Conservation (phyloP, 345 rosid genomes). For the Heritiera fomes region DNA sequence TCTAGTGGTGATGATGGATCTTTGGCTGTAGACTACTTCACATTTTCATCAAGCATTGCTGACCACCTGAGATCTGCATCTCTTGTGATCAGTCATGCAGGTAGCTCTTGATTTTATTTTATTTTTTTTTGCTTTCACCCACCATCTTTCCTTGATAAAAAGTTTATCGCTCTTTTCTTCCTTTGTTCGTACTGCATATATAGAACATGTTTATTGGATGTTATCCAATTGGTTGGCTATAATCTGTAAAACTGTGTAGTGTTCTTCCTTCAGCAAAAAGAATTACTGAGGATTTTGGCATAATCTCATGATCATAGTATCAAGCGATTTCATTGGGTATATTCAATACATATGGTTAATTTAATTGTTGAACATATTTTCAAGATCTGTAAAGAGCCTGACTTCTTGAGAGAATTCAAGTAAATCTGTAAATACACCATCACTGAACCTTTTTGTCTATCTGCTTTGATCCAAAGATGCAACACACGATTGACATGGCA, state of each 20-base stretch:
- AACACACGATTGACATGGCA: not conserved
- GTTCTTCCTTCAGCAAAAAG: not conserved
- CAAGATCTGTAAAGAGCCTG: not conserved
- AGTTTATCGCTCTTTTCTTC: not conserved
- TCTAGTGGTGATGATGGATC: slow-evolving; percentile 64
- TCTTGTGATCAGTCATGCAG: slow-evolving; percentile 92
- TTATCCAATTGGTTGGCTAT: not conserved
- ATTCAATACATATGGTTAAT: not conserved
- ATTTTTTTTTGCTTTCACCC: not conserved
- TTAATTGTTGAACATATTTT: not conserved
- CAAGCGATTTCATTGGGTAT: not conserved
- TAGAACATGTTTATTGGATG: not conserved
- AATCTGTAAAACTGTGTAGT: too few relatives aligned
- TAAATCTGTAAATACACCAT: not conserved
- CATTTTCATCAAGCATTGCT: slow-evolving; percentile 83
- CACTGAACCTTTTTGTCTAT: not conserved
- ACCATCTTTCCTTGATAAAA: not conserved
- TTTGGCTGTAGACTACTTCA: slow-evolving; percentile 77
- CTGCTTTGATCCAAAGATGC: not conserved
- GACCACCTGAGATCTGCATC: slow-evolving; percentile 82
- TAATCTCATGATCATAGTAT: not conserved
- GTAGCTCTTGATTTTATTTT: slow-evolving; percentile 30
- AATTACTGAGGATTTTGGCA: not conserved
- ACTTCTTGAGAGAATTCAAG: not conserved
- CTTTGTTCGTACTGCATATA: not conserved